phyloP scores from a whole-genome alignment of 2,329 filamentous ascomycete species.

The Fusarium luffae region DNA sequence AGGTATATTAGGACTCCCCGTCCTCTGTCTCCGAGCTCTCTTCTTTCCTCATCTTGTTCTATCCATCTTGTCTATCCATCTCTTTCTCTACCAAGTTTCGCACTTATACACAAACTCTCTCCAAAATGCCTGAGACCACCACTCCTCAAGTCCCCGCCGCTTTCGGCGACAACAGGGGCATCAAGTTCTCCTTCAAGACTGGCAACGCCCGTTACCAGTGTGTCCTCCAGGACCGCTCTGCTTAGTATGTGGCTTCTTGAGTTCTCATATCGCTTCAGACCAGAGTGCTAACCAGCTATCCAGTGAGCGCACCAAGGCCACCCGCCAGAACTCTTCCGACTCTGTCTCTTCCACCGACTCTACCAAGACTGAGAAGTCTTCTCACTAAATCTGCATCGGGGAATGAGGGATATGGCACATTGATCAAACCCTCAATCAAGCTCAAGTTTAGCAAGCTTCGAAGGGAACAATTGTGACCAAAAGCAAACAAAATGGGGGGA shows the following conservation, averaged over 20 bases:
- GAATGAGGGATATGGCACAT: slow-evolving; percentile 2
- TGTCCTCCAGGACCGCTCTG: slow-evolving; percentile 57
- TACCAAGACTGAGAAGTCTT: slow-evolving; percentile 40
- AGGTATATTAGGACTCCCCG: slow-evolving; percentile 43
- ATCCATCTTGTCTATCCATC: neutral
- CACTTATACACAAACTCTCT: slow-evolving; percentile 20
- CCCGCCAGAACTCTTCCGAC: slow-evolving; percentile 51
- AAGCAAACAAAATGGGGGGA: slow-evolving; percentile 21
- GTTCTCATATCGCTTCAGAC: neutral
- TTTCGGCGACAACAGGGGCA: slow-evolving; percentile 53
- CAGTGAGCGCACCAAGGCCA: slow-evolving; percentile 56
- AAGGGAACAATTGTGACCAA: slow-evolving; percentile 2
- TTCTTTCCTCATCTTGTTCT: neutral
- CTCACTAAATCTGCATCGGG: slow-evolving; percentile 26
- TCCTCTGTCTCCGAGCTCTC: neutral
- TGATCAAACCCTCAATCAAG: slow-evolving; percentile 2
- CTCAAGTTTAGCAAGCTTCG: neutral
- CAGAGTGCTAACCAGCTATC: slow-evolving; percentile 27
- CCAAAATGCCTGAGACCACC: slow-evolving; percentile 39
- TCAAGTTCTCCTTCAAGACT: slow-evolving; percentile 61
- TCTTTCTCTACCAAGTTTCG: neutral
- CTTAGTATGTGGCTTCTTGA: slow-evolving; percentile 53
- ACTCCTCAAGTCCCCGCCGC: slow-evolving; percentile 35
- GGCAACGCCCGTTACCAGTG: slow-evolving; percentile 54
- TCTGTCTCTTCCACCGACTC: slow-evolving; percentile 50